Percentiles rank a stretch among this genome's conserved stretches.
Evolutionary conservation across 495 filamentous ascomycete genomes (phyloP).

Genomic region (Pyrenula massariospora): DNA sequence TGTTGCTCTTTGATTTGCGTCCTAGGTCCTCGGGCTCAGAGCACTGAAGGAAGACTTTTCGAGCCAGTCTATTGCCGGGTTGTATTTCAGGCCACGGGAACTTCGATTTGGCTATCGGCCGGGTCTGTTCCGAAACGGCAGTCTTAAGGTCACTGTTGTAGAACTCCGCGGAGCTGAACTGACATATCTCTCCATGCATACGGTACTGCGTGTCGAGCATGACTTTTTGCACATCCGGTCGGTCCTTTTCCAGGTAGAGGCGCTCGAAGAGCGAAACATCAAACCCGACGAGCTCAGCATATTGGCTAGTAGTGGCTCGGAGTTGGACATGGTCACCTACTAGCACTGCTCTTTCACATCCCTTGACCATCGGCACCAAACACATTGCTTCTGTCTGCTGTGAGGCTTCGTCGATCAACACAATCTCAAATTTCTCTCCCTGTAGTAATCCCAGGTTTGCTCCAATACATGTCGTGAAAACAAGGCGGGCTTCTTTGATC

Average conservation of each 20-base stretch:
- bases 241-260: constrained; percentile 17
- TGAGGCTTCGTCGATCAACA: constrained; percentile 40
- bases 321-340: constrained; percentile 45
- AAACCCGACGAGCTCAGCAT: constrained; percentile 22
- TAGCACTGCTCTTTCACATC: constrained; percentile 31
- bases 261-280: constrained; percentile 40
- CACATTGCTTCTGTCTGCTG: constrained; percentile 37
- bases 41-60: constrained; percentile 31
- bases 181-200: constrained; percentile 36
- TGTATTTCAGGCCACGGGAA: constrained; percentile 17
- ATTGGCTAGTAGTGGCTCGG: constrained; percentile 30
- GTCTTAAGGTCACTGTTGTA: constrained; percentile 31
- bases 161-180: constrained; percentile 34
- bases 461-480: constrained; percentile 40
- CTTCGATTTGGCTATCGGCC: constrained; percentile 14
- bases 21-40: constrained; percentile 25
- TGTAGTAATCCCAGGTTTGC: constrained; percentile 35
- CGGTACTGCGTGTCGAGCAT: constrained; percentile 44
- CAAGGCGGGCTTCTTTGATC: constrained; percentile 23
- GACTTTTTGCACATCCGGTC: constrained; percentile 15
- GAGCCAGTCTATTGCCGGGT: not conserved
- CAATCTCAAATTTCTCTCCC: constrained; percentile 27
- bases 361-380: constrained; percentile 36
- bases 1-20: constrained; percentile 31
- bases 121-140: constrained; percentile 12